phyloP scores from a whole-genome alignment of 139 green algal species.

The Chlamydomonas incerta region DNA sequence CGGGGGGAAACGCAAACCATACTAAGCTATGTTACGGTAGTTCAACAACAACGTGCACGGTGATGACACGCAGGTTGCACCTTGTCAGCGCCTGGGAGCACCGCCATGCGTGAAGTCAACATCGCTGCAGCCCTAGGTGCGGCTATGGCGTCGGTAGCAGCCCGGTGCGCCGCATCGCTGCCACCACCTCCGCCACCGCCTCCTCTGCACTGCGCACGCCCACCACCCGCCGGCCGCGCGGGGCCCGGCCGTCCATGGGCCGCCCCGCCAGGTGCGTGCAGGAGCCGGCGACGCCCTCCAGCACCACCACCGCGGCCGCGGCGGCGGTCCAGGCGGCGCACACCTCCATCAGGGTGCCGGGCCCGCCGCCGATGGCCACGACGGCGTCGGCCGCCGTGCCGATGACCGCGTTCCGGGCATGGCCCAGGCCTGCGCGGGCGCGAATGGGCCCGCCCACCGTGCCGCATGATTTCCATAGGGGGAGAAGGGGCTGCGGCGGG shows the following conservation, averaged over 20 bases:
- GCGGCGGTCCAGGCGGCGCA: neutral
- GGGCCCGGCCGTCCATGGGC: neutral
- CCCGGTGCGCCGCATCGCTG: neutral
- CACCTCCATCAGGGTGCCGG: slow-evolving; percentile 38
- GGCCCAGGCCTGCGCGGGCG: slow-evolving; percentile 1
- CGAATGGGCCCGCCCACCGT: too few species aligned
- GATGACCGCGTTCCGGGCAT: slow-evolving; percentile 39
- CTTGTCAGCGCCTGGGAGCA: too few species aligned
- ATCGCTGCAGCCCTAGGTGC: too few species aligned
- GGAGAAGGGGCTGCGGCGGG: too few species aligned
- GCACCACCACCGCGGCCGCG: neutral
- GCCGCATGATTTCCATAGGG: too few species aligned
- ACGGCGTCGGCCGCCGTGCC: slow-evolving; percentile 20
- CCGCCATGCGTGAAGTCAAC: too few species aligned
- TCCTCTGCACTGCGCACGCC: neutral
- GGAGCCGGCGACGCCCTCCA: neutral
- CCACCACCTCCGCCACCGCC: neutral
- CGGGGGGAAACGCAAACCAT: too few species aligned
- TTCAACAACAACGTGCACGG: too few species aligned
- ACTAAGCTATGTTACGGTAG: too few species aligned
- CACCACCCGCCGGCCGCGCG: neutral
- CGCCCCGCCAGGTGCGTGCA: neutral
- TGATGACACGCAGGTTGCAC: too few species aligned
- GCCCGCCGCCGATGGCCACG: slow-evolving; percentile 36
- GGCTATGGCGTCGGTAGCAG: too few species aligned